Conservation (phyloP, 1,284 basidiomycete genomes). For the Fomitopsis palustris region DNA sequence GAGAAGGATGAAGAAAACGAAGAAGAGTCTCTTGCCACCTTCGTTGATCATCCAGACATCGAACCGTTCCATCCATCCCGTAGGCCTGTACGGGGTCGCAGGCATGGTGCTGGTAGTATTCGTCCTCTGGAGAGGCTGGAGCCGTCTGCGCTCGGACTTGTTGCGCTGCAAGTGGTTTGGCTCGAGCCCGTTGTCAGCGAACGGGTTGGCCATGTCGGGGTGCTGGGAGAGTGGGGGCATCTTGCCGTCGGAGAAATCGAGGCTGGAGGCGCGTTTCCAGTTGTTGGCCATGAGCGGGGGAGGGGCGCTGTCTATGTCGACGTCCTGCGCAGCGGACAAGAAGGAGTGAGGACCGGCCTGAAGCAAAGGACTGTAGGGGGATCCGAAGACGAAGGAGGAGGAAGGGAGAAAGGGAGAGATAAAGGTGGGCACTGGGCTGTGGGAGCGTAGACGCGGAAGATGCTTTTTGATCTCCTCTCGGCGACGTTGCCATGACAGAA, state of each 20-base stretch:
- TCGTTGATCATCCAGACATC: constrained; percentile 90
- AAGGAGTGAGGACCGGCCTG: constrained; percentile 47
- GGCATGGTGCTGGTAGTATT: constrained; percentile 35
- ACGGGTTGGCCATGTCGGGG: constrained; percentile 40
- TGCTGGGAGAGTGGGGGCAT: constrained; percentile 48
- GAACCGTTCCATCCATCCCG: constrained; percentile 43
- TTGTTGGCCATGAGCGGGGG: constrained; percentile 12
- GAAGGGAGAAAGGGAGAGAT: constrained; percentile 16
- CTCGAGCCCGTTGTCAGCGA: constrained; percentile 31
- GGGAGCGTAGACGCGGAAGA: constrained; percentile 1
- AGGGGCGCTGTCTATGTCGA: constrained; percentile 23
- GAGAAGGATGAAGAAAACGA: constrained; percentile 72
- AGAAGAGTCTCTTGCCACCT: constrained; percentile 74
- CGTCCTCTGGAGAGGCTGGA: constrained; percentile 75
- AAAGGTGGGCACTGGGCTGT: constrained; percentile 5
- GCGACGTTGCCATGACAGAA: constrained; percentile 10
- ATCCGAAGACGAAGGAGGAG: constrained; percentile 27
- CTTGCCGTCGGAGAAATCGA: constrained; percentile 70
- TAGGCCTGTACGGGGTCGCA: constrained; percentile 32
- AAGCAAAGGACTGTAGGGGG: constrained; percentile 30
- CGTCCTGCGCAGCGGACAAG: constrained; percentile 29
- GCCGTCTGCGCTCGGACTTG: constrained; percentile 70
- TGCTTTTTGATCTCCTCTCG: constrained; percentile 6
- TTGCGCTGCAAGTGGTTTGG: constrained; percentile 64
- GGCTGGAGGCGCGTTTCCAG: constrained; percentile 52